phyloP scores from a whole-genome alignment of 352 stramenopile genomes.

The Pythium aristosporum region DNA sequence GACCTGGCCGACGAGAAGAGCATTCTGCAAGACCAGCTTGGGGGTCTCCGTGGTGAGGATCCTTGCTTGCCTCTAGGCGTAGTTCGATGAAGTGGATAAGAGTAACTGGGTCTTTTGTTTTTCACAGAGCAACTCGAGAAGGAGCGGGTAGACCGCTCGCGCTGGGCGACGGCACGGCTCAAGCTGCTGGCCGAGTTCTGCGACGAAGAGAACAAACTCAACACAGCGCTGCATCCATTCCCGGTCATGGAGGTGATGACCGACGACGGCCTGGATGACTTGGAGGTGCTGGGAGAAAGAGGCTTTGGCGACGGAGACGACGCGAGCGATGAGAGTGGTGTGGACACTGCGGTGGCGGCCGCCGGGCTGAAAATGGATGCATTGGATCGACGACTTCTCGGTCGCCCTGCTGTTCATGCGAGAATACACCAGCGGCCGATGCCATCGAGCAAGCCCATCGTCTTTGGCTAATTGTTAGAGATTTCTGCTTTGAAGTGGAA shows the following conservation, averaged over 20 bases:
- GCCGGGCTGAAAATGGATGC: conserved; percentile 21
- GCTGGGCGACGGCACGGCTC: conserved; percentile 63
- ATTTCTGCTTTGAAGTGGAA: not conserved
- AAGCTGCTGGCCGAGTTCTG: conserved; percentile 80
- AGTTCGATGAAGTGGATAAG: not conserved
- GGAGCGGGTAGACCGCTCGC: conserved; percentile 60
- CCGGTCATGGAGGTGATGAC: conserved; percentile 9
- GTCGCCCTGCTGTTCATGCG: not conserved
- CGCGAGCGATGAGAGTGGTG: conserved; percentile 4
- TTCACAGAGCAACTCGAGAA: conserved; percentile 58
- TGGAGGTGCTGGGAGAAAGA: conserved; percentile 8
- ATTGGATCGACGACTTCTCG: not conserved
- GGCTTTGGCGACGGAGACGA: conserved; percentile 1
- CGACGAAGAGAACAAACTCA: conserved; percentile 77
- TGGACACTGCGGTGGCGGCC: conserved; percentile 3
- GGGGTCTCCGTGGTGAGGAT: conserved; percentile 42
- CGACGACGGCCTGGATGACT: conserved; percentile 4
- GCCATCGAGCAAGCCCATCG: conserved; percentile 9
- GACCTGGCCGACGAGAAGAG: conserved; percentile 56
- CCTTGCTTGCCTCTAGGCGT: not conserved
- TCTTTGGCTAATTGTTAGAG: conserved; percentile 8
- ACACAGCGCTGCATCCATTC: conserved; percentile 25
- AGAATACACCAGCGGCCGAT: not conserved
- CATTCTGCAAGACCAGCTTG: conserved; percentile 50
- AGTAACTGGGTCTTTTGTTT: conserved; percentile 2